A percentile compares a stretch with the other conserved stretches of the same genome.
Evolutionary conservation across 129 eudicot genomes (phyloP).

Genomic region (Artemisia tridentata): DNA sequence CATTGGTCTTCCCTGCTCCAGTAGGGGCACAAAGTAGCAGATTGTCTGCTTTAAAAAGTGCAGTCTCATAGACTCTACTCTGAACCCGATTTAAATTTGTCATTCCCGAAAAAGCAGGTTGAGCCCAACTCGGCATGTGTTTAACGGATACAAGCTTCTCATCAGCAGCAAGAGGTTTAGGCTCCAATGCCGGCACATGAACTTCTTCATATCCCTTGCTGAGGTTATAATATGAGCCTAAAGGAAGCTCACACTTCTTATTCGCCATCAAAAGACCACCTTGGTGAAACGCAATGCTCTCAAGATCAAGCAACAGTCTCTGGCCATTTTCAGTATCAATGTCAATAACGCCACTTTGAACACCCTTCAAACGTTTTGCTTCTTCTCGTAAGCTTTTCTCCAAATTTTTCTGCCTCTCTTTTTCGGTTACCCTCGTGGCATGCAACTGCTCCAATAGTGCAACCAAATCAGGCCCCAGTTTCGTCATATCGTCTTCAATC

Average conservation of each 20-base stretch:
- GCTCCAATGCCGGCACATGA: conserved; percentile 81
- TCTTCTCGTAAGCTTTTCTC: conserved; percentile 90
- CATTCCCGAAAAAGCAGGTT: conserved; percentile 87
- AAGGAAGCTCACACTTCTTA: conserved; percentile 78
- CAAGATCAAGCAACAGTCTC: conserved; percentile 83
- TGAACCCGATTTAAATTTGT: conserved; percentile 80
- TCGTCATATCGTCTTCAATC: conserved; percentile 78
- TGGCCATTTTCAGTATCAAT: conserved; percentile 81
- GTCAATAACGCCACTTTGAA: conserved; percentile 46
- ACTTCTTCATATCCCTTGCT: conserved; percentile 88
- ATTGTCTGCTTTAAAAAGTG: conserved; percentile 76
- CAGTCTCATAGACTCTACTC: conserved; percentile 85
- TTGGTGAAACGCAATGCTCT: conserved; percentile 63
- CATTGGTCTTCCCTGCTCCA: conserved; percentile 95
- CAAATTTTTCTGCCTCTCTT: conserved; percentile 86
- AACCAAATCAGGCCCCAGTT: conserved; percentile 61
- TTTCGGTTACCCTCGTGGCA: conserved; percentile 82
- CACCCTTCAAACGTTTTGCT: conserved; percentile 85
- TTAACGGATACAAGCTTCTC: conserved; percentile 72
- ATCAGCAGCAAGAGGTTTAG: conserved; percentile 55
- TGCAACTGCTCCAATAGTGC: conserved; percentile 85
- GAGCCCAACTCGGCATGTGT: conserved; percentile 88
- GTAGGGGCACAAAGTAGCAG: conserved; percentile 89
- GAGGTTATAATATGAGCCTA: conserved; percentile 63
- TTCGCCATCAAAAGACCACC: conserved; percentile 79